phyloP scores from a whole-genome alignment of 768 basidiomycete genomes.

The Trametes punicea region DNA sequence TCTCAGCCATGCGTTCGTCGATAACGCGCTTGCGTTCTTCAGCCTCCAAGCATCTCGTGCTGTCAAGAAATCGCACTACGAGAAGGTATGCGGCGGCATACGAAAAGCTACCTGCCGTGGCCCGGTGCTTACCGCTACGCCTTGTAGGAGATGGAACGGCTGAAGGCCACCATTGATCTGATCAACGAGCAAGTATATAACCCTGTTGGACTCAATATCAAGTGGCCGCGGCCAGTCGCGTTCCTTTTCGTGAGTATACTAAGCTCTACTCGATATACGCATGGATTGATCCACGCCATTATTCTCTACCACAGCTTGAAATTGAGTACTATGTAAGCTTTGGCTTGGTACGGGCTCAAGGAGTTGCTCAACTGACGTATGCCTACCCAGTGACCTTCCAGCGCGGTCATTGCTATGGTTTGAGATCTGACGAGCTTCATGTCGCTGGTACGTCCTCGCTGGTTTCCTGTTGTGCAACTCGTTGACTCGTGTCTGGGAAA shows the following conservation, averaged over 20 bases:
- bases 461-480: not conserved
- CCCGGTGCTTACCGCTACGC: not conserved
- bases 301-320: slow-evolving; percentile 62
- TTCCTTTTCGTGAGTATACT: slow-evolving; percentile 81
- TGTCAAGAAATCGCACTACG: slow-evolving; percentile 73
- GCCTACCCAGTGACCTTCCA: too few relatives aligned
- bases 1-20: slow-evolving; percentile 62
- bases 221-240: slow-evolving; percentile 81
- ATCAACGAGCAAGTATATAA: slow-evolving; percentile 78
- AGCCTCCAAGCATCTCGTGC: slow-evolving; percentile 78
- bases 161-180: slow-evolving; percentile 59
- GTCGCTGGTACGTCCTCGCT: not conserved
- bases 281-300: not conserved
- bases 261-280: not conserved
- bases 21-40: slow-evolving; percentile 76
- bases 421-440: not conserved
- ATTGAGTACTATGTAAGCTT: slow-evolving; percentile 87
- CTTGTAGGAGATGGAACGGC: slow-evolving; percentile 70
- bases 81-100: slow-evolving; percentile 51
- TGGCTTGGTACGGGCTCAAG: not conserved
- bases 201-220: slow-evolving; percentile 79
- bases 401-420: too few relatives aligned
- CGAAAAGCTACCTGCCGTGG: too few relatives aligned
- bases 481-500: not conserved
- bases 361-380: too few relatives aligned